Base-by-base conservation (phyloP, 495 filamentous ascomycete genomes). In the Neurospora sublineolata region DNA sequence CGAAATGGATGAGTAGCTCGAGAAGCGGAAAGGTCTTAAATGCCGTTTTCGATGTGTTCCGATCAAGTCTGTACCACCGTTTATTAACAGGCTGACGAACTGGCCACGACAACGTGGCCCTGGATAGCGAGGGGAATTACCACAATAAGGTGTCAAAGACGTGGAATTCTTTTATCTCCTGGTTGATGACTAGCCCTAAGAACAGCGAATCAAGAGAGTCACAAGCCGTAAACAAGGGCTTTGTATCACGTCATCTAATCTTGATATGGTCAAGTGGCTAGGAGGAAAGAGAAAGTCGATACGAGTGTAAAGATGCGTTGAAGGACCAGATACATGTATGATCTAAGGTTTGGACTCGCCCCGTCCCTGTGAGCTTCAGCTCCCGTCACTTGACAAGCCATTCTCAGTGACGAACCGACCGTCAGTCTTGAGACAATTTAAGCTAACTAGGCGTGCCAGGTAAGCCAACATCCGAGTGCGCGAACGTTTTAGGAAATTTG, bases 321-420 rank as follows among this genome's bases (percentile, higher is more conserved):
- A 72, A 46, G 58, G 69, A 36, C 23, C n/a, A 20, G 27, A 72
- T 37, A 70, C 37, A 40, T 37, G 33, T 36, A 69, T 52, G 58
- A 75, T 72, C 69, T 69, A n/a, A 60, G 41, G 72, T 78, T 76
- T 77, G 72, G 76, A 69, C 72, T 70, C 6, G 14, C 52, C 52
- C 52, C 12, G 14, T 73, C 18, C 41, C 46, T 67, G 69, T 41
- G 41, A 33, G 69, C 72, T 77, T 73, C 73, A 75, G 73, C 77
- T 78, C 68, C 68, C 37, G 75, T 79, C 76, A 78, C 79, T 80
- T 77, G 76, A 80, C 76, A 70, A 74, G 27, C 27, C 27, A 64
- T 37, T 58, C 64, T 33, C 52, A 18, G 52, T 33, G 52, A 33
- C 30, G 52, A 64, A 64, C 52, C 27, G 27, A 18, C 27, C 52